phyloP scores from a whole-genome alignment of 2,329 filamentous ascomycete genomes.

The Cladosporium oxysporum region DNA sequence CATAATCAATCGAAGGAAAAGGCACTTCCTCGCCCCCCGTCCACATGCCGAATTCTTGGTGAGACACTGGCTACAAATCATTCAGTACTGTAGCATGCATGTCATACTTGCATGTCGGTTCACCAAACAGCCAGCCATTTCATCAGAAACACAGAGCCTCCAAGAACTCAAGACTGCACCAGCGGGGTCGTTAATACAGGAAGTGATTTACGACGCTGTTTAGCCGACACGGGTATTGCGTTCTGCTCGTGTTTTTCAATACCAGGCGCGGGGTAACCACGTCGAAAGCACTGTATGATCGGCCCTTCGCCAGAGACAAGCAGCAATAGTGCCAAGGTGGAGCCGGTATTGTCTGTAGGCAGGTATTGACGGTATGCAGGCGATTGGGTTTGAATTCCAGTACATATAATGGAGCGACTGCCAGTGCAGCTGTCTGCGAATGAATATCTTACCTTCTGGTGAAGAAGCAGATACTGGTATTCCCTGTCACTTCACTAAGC shows the following conservation, averaged over 20 bases:
- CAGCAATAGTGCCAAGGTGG: neutral
- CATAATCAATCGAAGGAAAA: neutral
- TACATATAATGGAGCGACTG: neutral
- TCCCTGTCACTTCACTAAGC: neutral
- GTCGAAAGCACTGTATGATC: conserved; percentile 7
- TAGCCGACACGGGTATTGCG: conserved; percentile 5
- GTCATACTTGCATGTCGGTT: neutral
- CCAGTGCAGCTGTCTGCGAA: neutral
- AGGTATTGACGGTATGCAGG: neutral
- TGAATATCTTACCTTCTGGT: neutral
- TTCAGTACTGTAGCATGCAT: neutral
- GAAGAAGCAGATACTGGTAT: neutral
- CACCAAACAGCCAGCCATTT: neutral
- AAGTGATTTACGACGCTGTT: neutral
- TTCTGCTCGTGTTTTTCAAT: neutral
- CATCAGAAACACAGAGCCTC: neutral
- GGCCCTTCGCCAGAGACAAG: neutral
- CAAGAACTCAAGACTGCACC: conserved; percentile 1
- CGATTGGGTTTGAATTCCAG: neutral
- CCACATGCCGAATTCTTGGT: neutral
- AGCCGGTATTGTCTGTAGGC: neutral
- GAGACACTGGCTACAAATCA: neutral
- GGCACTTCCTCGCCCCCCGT: neutral
- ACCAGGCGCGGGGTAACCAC: conserved; percentile 7
- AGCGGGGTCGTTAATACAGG: neutral